A percentile compares a stretch with the other conserved stretches of the same genome.
phyloP scores from a whole-genome alignment of 805 yeast species.

The Saturnispora diversa region DNA sequence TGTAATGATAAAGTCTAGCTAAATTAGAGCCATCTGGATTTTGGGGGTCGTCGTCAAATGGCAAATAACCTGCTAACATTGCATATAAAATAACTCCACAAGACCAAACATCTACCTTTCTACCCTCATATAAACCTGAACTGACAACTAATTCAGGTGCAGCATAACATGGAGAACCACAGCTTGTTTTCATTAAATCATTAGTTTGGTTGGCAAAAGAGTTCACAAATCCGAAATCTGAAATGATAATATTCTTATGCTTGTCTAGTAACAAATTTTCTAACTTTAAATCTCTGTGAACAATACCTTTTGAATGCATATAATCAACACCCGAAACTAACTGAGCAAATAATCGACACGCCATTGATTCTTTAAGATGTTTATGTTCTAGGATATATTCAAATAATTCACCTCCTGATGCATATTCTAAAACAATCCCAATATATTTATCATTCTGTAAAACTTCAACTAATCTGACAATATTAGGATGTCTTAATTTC shows the following conservation, averaged over 20 bases:
- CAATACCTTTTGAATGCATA: conserved; percentile 71
- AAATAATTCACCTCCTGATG: conserved; percentile 94
- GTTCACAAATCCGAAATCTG: conserved; percentile 94
- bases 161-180: conserved; percentile 98
- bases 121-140: conserved; percentile 79
- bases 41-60: conserved; percentile 94
- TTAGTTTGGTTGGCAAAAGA: conserved; percentile 49
- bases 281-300: conserved; percentile 69
- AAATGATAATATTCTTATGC: conserved; percentile 75
- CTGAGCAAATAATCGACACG: conserved; percentile 86
- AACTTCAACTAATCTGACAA: conserved; percentile 85
- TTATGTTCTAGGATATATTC: conserved; percentile 85
- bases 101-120: conserved; percentile 95
- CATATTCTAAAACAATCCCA: conserved; percentile 93
- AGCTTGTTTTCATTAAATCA: conserved; percentile 86
- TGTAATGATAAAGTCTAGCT: conserved; percentile 81
- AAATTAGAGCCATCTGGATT: conserved; percentile 96
- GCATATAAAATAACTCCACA: conserved; percentile 93
- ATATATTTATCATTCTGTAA: conserved; percentile 90
- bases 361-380: conserved; percentile 76
- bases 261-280: conserved; percentile 74
- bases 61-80: conserved; percentile 94
- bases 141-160: conserved; percentile 95
- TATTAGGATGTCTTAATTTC: conserved; percentile 85
- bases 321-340: conserved; percentile 90